Evolutionary conservation across 352 stramenopile genomes (phyloP).

Genomic region (Phytophthora foliorum): DNA sequence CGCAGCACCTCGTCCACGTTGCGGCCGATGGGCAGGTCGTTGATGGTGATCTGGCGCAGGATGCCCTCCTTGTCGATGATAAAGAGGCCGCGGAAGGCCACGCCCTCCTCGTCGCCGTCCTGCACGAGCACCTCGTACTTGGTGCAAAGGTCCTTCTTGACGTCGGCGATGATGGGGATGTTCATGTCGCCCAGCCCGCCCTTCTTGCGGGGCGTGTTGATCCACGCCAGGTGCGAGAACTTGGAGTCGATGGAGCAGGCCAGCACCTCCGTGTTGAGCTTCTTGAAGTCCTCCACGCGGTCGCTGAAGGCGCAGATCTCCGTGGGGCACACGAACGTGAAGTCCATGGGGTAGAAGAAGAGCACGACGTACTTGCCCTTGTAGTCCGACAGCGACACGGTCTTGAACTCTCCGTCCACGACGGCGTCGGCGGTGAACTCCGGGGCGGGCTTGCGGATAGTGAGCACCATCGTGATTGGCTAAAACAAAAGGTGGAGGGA

Average conservation of each 20-base stretch:
- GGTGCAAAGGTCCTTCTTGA: constrained; percentile 86
- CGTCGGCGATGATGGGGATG: constrained; percentile 92
- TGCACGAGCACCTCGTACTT: constrained; percentile 90
- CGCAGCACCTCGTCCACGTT: constrained; percentile 93
- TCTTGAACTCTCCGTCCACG: constrained; percentile 87
- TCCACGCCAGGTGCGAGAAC: constrained; percentile 92
- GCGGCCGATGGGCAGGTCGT: constrained; percentile 89
- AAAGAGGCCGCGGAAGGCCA: constrained; percentile 90
- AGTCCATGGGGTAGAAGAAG: constrained; percentile 94
- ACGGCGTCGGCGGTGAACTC: constrained; percentile 85
- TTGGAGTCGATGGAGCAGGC: constrained; percentile 90
- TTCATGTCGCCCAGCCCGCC: constrained; percentile 92
- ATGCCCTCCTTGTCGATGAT: constrained; percentile 92
- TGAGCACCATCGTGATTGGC: constrained; percentile 56
- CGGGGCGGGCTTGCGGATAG: constrained; percentile 74
- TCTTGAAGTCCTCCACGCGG: constrained; percentile 80
- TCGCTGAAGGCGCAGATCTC: constrained; percentile 94
- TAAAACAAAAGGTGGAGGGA: background rate
- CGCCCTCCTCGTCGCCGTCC: constrained; percentile 70
- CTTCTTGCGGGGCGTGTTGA: constrained; percentile 91
- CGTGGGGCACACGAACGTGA: constrained; percentile 93
- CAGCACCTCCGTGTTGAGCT: constrained; percentile 80
- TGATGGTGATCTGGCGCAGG: constrained; percentile 89
- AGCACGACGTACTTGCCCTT: constrained; percentile 92
- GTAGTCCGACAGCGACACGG: constrained; percentile 87